Conservation (phyloP, 495 filamentous ascomycete genomes). For the Pseudevernia furfuracea region DNA sequence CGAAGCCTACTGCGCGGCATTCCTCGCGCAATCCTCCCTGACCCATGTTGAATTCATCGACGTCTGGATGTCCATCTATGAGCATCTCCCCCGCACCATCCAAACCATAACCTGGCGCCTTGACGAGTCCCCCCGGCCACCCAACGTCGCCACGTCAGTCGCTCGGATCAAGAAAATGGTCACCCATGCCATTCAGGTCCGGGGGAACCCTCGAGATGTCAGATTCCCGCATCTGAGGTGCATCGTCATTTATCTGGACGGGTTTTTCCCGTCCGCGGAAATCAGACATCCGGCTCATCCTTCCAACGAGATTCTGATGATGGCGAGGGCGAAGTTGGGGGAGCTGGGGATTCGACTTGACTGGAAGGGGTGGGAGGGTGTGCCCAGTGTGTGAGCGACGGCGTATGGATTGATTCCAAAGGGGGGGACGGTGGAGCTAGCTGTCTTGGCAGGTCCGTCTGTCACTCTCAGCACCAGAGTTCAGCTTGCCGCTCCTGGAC, state of each 20-base stretch:
- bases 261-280: neutral
- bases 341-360: neutral
- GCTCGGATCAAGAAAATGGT: constrained; percentile 14
- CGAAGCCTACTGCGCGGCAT: constrained; percentile 8
- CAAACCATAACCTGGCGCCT: constrained; percentile 14
- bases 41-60: constrained; percentile 17
- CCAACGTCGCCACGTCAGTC: constrained; percentile 2
- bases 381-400: neutral
- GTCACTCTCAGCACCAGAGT: neutral
- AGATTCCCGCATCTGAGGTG: neutral
- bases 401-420: no score
- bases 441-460: neutral
- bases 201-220: neutral
- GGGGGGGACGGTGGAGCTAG: neutral
- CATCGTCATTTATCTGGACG: constrained; percentile 7
- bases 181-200: constrained; percentile 9
- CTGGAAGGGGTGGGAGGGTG: constrained; percentile 1
- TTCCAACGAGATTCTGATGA: constrained; percentile 9
- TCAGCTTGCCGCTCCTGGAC: neutral
- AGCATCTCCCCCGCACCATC: constrained; percentile 18
- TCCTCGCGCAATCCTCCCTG: constrained; percentile 17
- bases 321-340: constrained; percentile 4
- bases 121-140: constrained; percentile 4
- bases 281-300: constrained; percentile 2
- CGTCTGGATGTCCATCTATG: constrained; percentile 14